Evolutionary conservation across 768 basidiomycete genomes (phyloP).

Genomic region (Epithele typhae): DNA sequence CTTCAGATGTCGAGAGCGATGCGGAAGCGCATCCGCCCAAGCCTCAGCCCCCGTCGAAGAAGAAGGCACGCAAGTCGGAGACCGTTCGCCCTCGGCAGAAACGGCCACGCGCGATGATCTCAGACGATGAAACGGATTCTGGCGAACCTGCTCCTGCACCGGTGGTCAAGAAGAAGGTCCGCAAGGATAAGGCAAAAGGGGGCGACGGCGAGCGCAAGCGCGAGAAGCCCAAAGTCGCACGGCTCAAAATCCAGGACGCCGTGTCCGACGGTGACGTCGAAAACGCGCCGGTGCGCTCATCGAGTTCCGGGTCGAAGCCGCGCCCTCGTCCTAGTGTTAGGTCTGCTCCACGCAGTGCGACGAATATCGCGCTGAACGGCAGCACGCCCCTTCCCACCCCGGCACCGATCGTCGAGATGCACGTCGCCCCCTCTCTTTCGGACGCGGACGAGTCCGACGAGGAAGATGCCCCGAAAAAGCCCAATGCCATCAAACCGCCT

Average conservation of each 20-base stretch:
- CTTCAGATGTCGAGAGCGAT: neutral
- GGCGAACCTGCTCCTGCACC: neutral
- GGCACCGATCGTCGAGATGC: too few relatives aligned
- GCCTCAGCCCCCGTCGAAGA: too few relatives aligned
- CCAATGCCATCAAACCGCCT: neutral
- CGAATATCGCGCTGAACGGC: slow-evolving; percentile 6
- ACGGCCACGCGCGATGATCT: slow-evolving; percentile 5
- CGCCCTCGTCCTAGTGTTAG: too few relatives aligned
- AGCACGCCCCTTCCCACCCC: too few relatives aligned
- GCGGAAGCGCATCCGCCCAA: too few relatives aligned
- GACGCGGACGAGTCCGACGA: neutral
- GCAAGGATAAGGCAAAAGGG: too few relatives aligned
- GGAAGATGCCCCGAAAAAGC: neutral
- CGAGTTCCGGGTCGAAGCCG: neutral
- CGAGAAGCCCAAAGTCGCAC: too few relatives aligned
- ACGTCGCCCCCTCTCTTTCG: too few relatives aligned
- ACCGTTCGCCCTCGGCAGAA: too few relatives aligned
- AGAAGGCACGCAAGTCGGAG: too few relatives aligned
- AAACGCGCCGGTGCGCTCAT: slow-evolving; percentile 5
- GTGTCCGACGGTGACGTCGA: slow-evolving; percentile 7
- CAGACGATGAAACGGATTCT: slow-evolving; percentile 14
- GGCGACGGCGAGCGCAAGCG: slow-evolving; percentile 4
- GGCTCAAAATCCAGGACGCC: too few relatives aligned
- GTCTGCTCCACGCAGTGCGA: slow-evolving; percentile 7
- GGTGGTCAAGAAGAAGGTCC: neutral